Conservation (phyloP, 116 monocot species). For the Trichopus zeylanicus region DNA sequence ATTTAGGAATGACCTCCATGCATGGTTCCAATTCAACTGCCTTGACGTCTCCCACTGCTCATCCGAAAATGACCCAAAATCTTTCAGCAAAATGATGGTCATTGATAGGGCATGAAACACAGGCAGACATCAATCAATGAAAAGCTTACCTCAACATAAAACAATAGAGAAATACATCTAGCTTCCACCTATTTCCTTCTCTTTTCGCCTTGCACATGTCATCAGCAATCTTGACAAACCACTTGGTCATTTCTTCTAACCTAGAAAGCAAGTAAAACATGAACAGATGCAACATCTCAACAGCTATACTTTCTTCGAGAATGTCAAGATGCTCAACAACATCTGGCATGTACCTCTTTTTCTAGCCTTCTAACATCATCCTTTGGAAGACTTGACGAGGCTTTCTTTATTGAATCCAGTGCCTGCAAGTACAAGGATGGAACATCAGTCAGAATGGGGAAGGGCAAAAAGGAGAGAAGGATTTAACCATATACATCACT, state of each 20-base stretch:
- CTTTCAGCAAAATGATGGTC: too few relatives aligned
- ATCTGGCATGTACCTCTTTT: conserved; percentile 70
- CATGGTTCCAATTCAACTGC: too few relatives aligned
- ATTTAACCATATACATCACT: too few relatives aligned
- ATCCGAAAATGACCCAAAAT: too few relatives aligned
- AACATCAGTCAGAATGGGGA: not conserved
- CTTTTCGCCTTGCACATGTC: conserved; percentile 93
- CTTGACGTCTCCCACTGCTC: too few relatives aligned
- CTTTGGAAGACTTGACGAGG: conserved; percentile 45
- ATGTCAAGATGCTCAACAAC: not conserved
- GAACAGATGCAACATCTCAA: not conserved
- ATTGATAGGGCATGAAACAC: too few relatives aligned
- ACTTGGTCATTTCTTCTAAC: conserved; percentile 87
- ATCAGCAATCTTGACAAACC: conserved; percentile 72
- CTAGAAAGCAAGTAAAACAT: conserved; percentile 25
- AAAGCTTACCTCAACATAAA: too few relatives aligned
- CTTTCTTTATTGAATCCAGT: conserved; percentile 88
- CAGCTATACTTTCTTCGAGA: not conserved
- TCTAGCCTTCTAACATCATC: conserved; percentile 86
- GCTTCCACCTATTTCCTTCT: conserved; percentile 71
- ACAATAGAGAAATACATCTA: conserved; percentile 14
- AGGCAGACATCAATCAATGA: not conserved
- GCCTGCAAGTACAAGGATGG: conserved; percentile 41
- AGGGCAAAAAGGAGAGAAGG: not conserved
- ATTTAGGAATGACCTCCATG: too few relatives aligned